Evolutionary conservation across 257 asterid genomes (phyloP), one percentile per base, ranked within the genome.

Genomic region (Rhazya stricta): DNA sequence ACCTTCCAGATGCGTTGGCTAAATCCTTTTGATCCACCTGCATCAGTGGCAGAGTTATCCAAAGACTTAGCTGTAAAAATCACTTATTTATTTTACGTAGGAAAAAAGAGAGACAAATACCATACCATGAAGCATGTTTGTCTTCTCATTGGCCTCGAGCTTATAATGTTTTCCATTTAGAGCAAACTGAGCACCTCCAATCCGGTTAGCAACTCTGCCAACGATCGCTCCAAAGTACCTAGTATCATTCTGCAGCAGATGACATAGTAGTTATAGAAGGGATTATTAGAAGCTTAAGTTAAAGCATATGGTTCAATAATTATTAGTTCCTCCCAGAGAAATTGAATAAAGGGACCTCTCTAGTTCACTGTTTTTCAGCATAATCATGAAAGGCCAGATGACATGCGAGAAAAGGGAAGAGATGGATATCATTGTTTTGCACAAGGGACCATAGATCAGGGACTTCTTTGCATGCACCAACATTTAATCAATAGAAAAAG

Each of bases 151-250:
- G 23, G 96, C 91, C 7, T 83, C 81, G 34, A 90, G 93, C 72
- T 90, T 87, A 56, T 91, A 94, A 29, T 30, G 83, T 0, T 77
- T 82, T 27, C 97, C 96, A 62, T 91, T 89, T 42, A 94, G 79
- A 57, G 88, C 81, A 66, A 94, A 94, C 69, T 82, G 78, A 61
- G 97, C 97, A 62, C 96, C 97, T 9, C 81, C 90, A 61, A 91
- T 94, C 72, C 97, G 87, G 76, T 93, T 91, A 32, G 96, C 97
- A 25, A 93, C 96, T 2, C 98, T 83, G 30, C 97, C 98, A 54
- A 90, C 91, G 18, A 87, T 66, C 62, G 97, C 92, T 79, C 98
- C 98, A 42, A 91, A 90, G 73, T 83, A 61, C 43, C 76, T 5
- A 0, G 82, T 78, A 63, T 86, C 93, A 23, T 91, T 89, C 98